Percentiles rank a stretch among this genome's conserved stretches.
Conservation (phyloP, 495 filamentous ascomycete species). For the Corynascus novoguineensis region DNA sequence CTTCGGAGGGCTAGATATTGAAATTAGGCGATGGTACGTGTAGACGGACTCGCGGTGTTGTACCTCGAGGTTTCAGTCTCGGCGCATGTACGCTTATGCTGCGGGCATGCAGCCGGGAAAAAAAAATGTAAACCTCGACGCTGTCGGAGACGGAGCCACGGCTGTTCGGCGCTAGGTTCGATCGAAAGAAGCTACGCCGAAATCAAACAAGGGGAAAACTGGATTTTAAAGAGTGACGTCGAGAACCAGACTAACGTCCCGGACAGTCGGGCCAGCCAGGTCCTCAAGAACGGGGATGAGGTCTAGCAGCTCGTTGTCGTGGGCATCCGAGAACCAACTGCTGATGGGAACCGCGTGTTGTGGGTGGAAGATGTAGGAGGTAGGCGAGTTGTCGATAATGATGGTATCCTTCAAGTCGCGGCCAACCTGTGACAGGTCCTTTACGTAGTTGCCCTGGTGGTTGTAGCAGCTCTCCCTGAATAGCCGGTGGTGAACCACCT, state of each 20-base stretch:
- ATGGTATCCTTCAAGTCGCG: slow-evolving; percentile 96
- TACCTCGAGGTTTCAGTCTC: slow-evolving; percentile 23
- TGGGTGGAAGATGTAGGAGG: slow-evolving; percentile 98
- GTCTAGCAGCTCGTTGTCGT: slow-evolving; percentile 98
- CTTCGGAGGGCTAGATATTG: not conserved
- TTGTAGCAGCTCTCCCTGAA: slow-evolving; percentile 99
- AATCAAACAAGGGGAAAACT: slow-evolving; percentile 28
- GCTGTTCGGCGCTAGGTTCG: slow-evolving; percentile 6
- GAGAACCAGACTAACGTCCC: slow-evolving; percentile 94
- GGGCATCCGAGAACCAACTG: slow-evolving; percentile 99
- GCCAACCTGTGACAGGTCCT: slow-evolving; percentile 95
- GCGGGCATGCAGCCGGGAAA: not conserved
- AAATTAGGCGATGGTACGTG: not conserved
- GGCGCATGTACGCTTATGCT: slow-evolving; percentile 10
- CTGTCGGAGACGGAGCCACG: slow-evolving; percentile 33
- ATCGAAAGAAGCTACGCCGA: slow-evolving; percentile 22
- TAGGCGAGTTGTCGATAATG: slow-evolving; percentile 99
- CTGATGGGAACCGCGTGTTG: slow-evolving; percentile 99
- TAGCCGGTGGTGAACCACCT: slow-evolving; percentile 90
- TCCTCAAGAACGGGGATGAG: slow-evolving; percentile 98
- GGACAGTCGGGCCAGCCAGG: slow-evolving; percentile 76
- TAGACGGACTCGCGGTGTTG: not conserved
- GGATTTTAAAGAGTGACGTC: slow-evolving; percentile 79
- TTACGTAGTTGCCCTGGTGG: slow-evolving; percentile 98
- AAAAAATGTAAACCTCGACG: slow-evolving; percentile 30